phyloP scores from a whole-genome alignment of 768 basidiomycete genomes.

The Leccinum fibrillosum region DNA sequence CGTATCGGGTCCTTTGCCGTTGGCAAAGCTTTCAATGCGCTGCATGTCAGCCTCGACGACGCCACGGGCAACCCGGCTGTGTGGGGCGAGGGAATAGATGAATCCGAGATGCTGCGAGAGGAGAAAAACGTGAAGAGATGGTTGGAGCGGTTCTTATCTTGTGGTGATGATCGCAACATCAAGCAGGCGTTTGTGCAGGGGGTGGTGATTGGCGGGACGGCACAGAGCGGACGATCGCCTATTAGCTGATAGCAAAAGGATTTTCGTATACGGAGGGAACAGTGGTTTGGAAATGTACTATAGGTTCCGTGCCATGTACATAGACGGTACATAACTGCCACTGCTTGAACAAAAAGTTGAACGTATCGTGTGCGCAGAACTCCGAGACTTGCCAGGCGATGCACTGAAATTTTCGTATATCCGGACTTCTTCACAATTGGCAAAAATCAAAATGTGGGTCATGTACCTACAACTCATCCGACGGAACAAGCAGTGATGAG shows the following conservation, averaged over 20 bases:
- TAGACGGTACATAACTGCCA: too few species aligned
- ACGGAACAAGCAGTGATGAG: constrained; percentile 35
- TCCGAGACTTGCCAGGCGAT: too few species aligned
- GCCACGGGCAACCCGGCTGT: constrained; percentile 52
- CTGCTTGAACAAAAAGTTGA: too few species aligned
- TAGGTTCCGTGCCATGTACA: too few species aligned
- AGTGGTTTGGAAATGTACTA: neutral
- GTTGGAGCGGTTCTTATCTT: constrained; percentile 82
- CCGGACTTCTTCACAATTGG: too few species aligned
- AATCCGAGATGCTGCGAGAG: constrained; percentile 10
- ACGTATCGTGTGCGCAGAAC: too few species aligned
- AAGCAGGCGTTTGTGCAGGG: constrained; percentile 81
- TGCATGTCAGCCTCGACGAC: constrained; percentile 58
- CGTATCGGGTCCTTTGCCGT: constrained; percentile 68
- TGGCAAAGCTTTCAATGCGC: constrained; percentile 88
- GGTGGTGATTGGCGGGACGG: constrained; percentile 59
- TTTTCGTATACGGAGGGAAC: too few species aligned
- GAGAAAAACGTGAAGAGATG: constrained; percentile 43
- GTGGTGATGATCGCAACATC: constrained; percentile 84
- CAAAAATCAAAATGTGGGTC: too few species aligned
- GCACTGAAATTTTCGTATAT: too few species aligned
- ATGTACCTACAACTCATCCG: too few species aligned
- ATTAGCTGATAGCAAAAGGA: neutral
- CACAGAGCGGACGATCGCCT: neutral
- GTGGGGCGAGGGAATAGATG: constrained; percentile 40